Conservation (phyloP, 1,284 basidiomycete species). For the Xerocomus cyaneibrunnescens region DNA sequence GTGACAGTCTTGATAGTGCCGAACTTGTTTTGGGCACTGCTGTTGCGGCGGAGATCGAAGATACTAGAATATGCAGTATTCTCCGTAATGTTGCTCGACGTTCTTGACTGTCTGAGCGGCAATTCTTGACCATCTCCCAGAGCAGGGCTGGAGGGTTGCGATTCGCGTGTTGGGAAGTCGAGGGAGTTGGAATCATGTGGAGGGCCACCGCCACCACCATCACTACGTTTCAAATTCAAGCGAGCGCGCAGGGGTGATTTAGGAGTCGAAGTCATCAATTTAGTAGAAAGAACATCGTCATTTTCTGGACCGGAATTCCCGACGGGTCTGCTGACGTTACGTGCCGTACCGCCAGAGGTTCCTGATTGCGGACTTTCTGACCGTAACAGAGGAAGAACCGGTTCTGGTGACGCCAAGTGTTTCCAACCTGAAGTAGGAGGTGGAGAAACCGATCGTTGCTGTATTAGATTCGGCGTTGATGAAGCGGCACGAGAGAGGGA, state of each 20-base stretch:
- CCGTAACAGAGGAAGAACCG: conserved; percentile 50
- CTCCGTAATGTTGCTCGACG: conserved; percentile 54
- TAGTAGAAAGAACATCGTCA: conserved; percentile 41
- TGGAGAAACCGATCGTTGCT: conserved; percentile 31
- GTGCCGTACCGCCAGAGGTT: conserved; percentile 33
- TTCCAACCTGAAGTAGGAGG: conserved; percentile 40
- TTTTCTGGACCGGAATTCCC: conserved; percentile 26
- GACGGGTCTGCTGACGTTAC: conserved; percentile 18
- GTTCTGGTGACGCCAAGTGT: conserved; percentile 53
- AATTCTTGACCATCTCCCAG: conserved; percentile 41
- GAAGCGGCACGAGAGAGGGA: conserved; percentile 43
- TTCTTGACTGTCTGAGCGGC: conserved; percentile 46
- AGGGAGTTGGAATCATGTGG: conserved; percentile 28
- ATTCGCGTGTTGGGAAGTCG: conserved; percentile 31
- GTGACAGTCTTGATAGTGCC: conserved; percentile 77
- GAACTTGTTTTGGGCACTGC: conserved; percentile 54
- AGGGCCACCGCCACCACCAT: conserved; percentile 32
- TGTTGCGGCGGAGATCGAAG: conserved; percentile 50
- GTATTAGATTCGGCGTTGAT: conserved; percentile 62
- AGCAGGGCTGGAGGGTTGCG: conserved; percentile 23
- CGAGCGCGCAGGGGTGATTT: conserved; percentile 53
- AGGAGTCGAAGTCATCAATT: conserved; percentile 43
- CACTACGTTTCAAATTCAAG: conserved; percentile 28
- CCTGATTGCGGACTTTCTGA: conserved; percentile 51
- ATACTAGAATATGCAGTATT: conserved; percentile 63